These are phyloP conservation scores for Tolypocladium paradoxum DNA, from an alignment of 2,329 filamentous ascomycete genomes.

Conservation along the genomic window DNA sequence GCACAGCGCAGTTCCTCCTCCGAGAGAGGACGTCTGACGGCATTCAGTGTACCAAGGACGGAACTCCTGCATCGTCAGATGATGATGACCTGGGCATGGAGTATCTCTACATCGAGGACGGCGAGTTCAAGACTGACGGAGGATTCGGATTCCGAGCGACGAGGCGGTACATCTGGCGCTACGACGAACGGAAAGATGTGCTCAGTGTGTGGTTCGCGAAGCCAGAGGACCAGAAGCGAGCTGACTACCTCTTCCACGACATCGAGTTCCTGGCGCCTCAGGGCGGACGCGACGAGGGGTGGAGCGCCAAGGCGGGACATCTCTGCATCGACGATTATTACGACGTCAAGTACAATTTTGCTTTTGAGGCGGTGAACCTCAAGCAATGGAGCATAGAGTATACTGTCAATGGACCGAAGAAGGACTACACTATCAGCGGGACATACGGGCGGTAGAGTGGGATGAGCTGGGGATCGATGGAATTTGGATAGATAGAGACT, in stretches of 20 bases:
- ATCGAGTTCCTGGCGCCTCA: conserved; percentile 46
- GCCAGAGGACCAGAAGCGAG: conserved; percentile 46
- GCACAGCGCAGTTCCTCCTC: conserved; percentile 54
- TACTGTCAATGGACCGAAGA: conserved; percentile 58
- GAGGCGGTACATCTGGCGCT: conserved; percentile 63
- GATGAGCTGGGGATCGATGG: not conserved
- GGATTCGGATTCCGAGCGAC: conserved; percentile 49
- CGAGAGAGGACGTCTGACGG: conserved; percentile 47
- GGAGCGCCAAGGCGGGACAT: conserved; percentile 57
- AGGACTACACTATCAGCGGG: conserved; percentile 56
- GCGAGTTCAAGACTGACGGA: conserved; percentile 48
- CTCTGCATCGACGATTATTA: conserved; percentile 64
- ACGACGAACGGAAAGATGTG: conserved; percentile 46
- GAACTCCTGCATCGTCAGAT: conserved; percentile 1
- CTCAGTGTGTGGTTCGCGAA: conserved; percentile 67
- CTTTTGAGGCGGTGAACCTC: conserved; percentile 46
- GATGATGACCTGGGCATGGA: conserved; percentile 35
- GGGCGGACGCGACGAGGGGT: conserved; percentile 29
- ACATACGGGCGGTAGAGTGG: conserved; percentile 31
- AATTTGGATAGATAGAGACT: not conserved
- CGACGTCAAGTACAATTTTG: conserved; percentile 58
- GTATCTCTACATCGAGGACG: conserved; percentile 60
- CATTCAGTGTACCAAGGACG: conserved; percentile 20
- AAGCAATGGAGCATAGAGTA: conserved; percentile 51
- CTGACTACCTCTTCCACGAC: conserved; percentile 67